Evolutionary conservation across 73 alveolate species (phyloP).

Genomic region (Uronychia setigera): DNA sequence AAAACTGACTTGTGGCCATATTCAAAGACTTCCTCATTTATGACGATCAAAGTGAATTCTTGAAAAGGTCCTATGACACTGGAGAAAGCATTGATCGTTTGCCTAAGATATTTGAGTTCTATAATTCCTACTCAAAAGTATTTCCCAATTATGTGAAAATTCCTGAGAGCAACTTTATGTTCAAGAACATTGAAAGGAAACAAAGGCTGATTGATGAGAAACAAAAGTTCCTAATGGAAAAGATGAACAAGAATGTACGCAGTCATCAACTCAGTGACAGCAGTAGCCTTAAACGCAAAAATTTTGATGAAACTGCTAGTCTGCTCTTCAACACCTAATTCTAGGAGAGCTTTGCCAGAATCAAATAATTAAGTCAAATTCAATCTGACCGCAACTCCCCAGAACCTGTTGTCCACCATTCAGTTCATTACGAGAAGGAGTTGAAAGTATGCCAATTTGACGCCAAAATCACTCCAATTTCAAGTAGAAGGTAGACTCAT

Average conservation of each 20-base stretch:
- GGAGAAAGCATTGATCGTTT: constrained; percentile 68
- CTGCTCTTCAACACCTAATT: neutral
- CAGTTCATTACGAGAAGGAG: too few species aligned
- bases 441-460: too few species aligned
- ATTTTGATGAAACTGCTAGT: neutral
- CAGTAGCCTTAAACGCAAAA: neutral
- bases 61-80: constrained; percentile 69
- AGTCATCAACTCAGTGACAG: too few species aligned
- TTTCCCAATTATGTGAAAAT: constrained; percentile 87
- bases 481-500: neutral
- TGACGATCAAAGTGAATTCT: constrained; percentile 86
- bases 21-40: constrained; percentile 86
- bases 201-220: constrained; percentile 75
- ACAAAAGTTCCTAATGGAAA: constrained; percentile 54
- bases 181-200: constrained; percentile 82
- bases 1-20: constrained; percentile 73
- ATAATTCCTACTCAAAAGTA: constrained; percentile 76
- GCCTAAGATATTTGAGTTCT: constrained; percentile 85
- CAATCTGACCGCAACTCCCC: too few species aligned
- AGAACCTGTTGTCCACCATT: too few species aligned
- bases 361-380: neutral
- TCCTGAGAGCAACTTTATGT: constrained; percentile 84
- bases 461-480: neutral
- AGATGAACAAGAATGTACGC: neutral
- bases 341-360: neutral